phyloP scores from a whole-genome alignment of 495 filamentous ascomycete species.

The Cercophora samala region DNA sequence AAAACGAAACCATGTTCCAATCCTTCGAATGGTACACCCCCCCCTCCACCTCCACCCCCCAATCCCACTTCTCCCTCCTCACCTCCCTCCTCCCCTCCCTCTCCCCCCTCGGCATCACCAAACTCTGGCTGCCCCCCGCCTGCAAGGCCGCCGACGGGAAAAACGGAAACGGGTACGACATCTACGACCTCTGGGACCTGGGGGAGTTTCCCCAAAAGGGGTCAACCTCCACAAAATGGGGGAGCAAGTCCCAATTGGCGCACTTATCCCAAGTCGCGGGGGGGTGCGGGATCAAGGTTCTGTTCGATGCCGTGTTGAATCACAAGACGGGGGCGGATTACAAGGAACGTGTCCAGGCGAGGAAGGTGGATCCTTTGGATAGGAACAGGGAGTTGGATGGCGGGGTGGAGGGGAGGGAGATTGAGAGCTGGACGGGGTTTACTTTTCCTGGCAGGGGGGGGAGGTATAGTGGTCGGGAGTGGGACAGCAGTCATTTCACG shows the following conservation, averaged over 20 bases:
- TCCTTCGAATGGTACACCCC: slow-evolving; percentile 76
- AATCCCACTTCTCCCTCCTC: slow-evolving; percentile 60
- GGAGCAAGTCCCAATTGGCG: slow-evolving; percentile 58
- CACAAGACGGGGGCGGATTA: slow-evolving; percentile 70
- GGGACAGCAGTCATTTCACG: slow-evolving; percentile 65
- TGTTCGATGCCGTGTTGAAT: slow-evolving; percentile 76
- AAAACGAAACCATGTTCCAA: slow-evolving; percentile 64
- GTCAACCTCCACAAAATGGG: slow-evolving; percentile 63
- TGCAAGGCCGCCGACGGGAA: slow-evolving; percentile 62
- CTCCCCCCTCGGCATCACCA: slow-evolving; percentile 59
- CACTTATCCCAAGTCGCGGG: slow-evolving; percentile 48
- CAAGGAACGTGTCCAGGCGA: slow-evolving; percentile 54
- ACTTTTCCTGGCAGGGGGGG: slow-evolving; percentile 60
- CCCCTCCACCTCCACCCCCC: slow-evolving; percentile 42
- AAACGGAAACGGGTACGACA: slow-evolving; percentile 68
- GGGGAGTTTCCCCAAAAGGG: slow-evolving; percentile 81
- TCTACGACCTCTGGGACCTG: slow-evolving; percentile 76
- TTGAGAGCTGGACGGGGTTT: slow-evolving; percentile 68
- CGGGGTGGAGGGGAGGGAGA: slow-evolving; percentile 47
- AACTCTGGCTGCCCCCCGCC: slow-evolving; percentile 70
- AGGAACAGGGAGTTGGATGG: slow-evolving; percentile 50
- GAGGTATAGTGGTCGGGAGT: slow-evolving; percentile 59
- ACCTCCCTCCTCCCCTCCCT: slow-evolving; percentile 50
- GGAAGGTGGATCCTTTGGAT: slow-evolving; percentile 59
- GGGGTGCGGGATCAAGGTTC: slow-evolving; percentile 52